These are phyloP conservation scores for Monosporascus sp. DNA, from an alignment of 2,329 filamentous ascomycete genomes.

Conservation along the genomic window DNA sequence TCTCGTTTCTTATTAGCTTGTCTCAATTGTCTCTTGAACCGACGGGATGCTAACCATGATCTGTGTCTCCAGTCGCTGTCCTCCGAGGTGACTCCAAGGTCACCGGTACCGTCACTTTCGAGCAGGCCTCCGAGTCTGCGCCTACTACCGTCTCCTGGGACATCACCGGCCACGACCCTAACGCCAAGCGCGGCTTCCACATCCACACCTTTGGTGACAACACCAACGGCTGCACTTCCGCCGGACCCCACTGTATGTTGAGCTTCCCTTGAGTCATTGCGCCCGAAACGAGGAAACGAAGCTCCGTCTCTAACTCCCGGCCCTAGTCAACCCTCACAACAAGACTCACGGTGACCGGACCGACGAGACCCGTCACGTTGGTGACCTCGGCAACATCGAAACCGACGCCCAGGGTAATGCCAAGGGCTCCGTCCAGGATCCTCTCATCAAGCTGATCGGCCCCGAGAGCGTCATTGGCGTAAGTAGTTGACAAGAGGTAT, in stretches of 20 bases:
- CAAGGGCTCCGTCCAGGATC: constrained; percentile 74
- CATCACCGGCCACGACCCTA: constrained; percentile 86
- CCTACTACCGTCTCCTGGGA: constrained; percentile 88
- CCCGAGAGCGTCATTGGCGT: constrained; percentile 92
- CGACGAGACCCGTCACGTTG: constrained; percentile 86
- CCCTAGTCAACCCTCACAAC: constrained; percentile 83
- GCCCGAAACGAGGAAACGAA: background rate
- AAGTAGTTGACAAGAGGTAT: constrained; percentile 30
- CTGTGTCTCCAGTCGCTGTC: constrained; percentile 67
- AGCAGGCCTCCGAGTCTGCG: constrained; percentile 77
- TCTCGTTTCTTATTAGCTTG: constrained; percentile 6
- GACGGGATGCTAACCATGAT: constrained; percentile 18
- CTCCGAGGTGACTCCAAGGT: constrained; percentile 97
- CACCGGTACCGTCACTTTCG: constrained; percentile 88
- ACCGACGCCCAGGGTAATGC: constrained; percentile 90
- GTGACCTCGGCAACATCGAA: constrained; percentile 95
- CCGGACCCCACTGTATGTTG: constrained; percentile 88
- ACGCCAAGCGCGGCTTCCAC: constrained; percentile 96
- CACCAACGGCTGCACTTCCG: constrained; percentile 99
- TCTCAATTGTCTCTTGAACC: constrained; percentile 7
- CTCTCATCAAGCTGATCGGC: constrained; percentile 89
- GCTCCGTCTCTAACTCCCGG: constrained; percentile 8
- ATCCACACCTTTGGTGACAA: constrained; percentile 99
- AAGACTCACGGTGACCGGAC: constrained; percentile 86
- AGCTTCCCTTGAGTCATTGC: background rate